phyloP scores from a whole-genome alignment of 148 eudicot genomes.

The Camellia japonica region DNA sequence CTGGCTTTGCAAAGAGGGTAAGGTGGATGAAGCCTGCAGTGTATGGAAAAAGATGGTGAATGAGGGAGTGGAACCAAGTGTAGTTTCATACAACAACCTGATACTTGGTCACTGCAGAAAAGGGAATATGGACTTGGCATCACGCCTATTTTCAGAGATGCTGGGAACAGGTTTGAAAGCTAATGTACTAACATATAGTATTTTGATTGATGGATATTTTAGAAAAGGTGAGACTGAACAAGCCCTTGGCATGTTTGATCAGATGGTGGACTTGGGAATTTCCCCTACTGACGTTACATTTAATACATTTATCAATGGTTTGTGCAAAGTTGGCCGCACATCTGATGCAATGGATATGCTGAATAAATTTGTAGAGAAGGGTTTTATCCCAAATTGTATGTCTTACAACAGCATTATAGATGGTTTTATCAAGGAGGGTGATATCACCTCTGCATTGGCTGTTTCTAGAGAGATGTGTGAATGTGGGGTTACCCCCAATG shows the following conservation, averaged over 20 bases:
- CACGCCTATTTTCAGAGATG: constrained; percentile 42
- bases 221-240: constrained; percentile 44
- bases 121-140: constrained; percentile 55
- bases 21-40: constrained; percentile 46
- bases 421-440: constrained; percentile 59
- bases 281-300: constrained; percentile 44
- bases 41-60: constrained; percentile 58
- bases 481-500: constrained; percentile 49
- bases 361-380: constrained; percentile 36
- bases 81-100: constrained; percentile 53
- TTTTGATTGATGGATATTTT: constrained; percentile 56
- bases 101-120: constrained; percentile 60
- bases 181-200: constrained; percentile 53
- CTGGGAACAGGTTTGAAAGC: constrained; percentile 40
- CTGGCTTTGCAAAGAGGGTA: constrained; percentile 47
- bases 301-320: constrained; percentile 52
- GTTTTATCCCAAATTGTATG: constrained; percentile 44
- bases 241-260: constrained; percentile 48
- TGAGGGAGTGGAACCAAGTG: constrained; percentile 44
- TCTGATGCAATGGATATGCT: constrained; percentile 46
- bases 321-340: constrained; percentile 59
- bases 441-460: constrained; percentile 54
- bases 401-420: constrained; percentile 61
- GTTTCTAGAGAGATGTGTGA: constrained; percentile 54
- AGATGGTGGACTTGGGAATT: constrained; percentile 47